These are phyloP conservation scores for Serendipita vermifera DNA, from an alignment of 768 basidiomycete species.

Conservation along the genomic window DNA sequence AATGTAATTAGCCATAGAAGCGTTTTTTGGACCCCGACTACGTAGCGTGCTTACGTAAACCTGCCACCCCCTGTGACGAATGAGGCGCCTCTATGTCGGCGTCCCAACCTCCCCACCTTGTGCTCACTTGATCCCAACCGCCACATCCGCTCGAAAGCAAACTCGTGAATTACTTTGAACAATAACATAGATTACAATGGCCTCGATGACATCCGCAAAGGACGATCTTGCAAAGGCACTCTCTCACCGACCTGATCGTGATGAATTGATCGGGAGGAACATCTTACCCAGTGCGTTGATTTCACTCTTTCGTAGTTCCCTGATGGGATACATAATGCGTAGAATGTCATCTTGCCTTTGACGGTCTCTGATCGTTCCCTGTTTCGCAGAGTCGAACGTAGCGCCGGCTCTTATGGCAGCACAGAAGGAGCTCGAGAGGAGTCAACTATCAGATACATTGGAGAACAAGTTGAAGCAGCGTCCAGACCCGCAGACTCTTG, in stretches of 20 bases:
- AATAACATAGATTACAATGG: no score
- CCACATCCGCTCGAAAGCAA: no score
- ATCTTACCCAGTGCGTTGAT: constrained; percentile 47
- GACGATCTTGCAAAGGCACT: constrained; percentile 43
- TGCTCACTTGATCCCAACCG: no score
- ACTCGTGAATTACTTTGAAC: no score
- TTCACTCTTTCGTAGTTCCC: neutral
- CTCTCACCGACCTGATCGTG: constrained; percentile 41
- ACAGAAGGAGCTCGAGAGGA: constrained; percentile 43
- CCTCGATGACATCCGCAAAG: neutral
- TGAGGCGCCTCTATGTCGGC: no score
- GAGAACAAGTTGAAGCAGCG: constrained; percentile 50
- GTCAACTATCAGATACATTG: constrained; percentile 36
- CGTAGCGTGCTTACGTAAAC: no score
- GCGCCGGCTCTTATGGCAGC: constrained; percentile 49
- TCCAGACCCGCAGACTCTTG: constrained; percentile 47
- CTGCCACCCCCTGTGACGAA: no score
- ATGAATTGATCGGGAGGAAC: constrained; percentile 51
- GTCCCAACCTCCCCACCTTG: no score
- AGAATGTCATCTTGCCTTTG: no score
- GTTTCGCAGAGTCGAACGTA: constrained; percentile 49
- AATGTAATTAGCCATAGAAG: no score
- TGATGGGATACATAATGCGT: neutral
- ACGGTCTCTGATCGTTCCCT: neutral
- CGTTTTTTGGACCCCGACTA: no score